Evolutionary conservation across 352 stramenopile genomes (phyloP).

Genomic region (Globisporangium alternatum): DNA sequence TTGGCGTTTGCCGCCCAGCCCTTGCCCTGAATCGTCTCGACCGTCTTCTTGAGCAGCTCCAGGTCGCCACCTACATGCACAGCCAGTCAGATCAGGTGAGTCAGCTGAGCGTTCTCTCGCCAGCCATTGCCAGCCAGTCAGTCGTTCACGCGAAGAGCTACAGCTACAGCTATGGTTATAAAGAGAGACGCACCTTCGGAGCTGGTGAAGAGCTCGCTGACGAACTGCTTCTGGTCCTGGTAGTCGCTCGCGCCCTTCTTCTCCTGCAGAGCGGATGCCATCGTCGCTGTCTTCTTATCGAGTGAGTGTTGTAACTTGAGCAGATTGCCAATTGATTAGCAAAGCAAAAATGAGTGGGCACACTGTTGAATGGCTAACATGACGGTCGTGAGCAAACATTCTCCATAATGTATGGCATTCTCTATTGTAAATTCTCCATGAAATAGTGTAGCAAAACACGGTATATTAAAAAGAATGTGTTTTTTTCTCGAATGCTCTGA

Average conservation of each 20-base stretch:
- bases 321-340: too few relatives aligned
- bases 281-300: slow-evolving; percentile 18
- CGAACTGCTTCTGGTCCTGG: slow-evolving; percentile 79
- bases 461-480: neutral
- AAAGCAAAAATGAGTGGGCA: neutral
- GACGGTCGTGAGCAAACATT: neutral
- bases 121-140: neutral
- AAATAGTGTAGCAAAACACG: neutral
- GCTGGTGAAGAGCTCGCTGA: slow-evolving; percentile 63
- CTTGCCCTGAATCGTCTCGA: slow-evolving; percentile 56
- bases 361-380: neutral
- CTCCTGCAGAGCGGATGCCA: slow-evolving; percentile 45
- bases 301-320: too few relatives aligned
- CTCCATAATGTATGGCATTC: neutral
- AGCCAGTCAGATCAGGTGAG: neutral
- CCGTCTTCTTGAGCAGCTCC: slow-evolving; percentile 60
- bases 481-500: neutral
- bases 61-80: slow-evolving; percentile 59
- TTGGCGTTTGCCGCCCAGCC: slow-evolving; percentile 50
- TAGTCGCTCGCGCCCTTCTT: slow-evolving; percentile 64
- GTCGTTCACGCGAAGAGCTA: neutral
- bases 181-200: slow-evolving; percentile 60
- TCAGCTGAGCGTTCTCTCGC: neutral
- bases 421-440: neutral
- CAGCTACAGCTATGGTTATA: neutral